Percentiles rank a stretch among this genome's conserved stretches.
Conservation (phyloP, 2,329 filamentous ascomycete genomes). For the Hypoxylon sp. region DNA sequence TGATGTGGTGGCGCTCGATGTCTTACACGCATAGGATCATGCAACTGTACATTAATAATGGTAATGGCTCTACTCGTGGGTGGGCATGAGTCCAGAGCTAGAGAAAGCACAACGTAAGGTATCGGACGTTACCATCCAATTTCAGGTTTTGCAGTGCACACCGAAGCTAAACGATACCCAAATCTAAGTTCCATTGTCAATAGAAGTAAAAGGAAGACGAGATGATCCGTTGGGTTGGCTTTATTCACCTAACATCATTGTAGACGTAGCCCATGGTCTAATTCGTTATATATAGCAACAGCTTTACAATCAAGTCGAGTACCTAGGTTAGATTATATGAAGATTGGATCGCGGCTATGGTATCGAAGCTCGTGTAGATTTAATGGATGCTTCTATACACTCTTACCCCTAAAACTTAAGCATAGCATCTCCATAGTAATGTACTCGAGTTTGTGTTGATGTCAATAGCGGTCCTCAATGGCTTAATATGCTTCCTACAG, state of each 20-base stretch:
- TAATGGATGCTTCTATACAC: not conserved
- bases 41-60: too few species aligned
- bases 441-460: not conserved
- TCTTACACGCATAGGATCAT: not conserved
- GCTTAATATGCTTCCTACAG: not conserved
- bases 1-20: not conserved
- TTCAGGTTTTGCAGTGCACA: too few species aligned
- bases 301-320: not conserved
- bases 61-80: too few species aligned
- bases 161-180: too few species aligned
- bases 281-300: not conserved
- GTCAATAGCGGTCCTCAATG: not conserved
- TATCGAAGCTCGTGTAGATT: not conserved
- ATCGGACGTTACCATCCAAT: too few species aligned
- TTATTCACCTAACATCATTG: not conserved
- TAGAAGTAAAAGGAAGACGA: not conserved
- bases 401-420: not conserved
- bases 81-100: too few species aligned
- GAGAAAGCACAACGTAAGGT: too few species aligned
- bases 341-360: not conserved
- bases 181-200: not conserved
- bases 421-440: not conserved
- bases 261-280: too few species aligned
- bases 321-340: not conserved
- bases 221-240: not conserved